These are phyloP conservation scores for Populus tomentosa DNA, from an alignment of 441 rosid genomes.

Conservation along the genomic window DNA sequence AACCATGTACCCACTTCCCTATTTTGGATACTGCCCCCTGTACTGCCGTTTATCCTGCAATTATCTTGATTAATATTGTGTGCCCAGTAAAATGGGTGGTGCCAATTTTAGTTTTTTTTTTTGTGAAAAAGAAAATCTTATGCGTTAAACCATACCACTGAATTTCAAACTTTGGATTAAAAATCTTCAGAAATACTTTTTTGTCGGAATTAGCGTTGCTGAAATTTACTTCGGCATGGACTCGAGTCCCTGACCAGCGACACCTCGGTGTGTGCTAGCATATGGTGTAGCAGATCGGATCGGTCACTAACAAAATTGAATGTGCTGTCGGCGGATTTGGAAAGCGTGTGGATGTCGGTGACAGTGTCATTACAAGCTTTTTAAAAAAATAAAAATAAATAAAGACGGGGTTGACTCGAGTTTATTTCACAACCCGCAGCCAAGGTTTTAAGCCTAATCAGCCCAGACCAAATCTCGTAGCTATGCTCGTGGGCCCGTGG, in stretches of 20 bases:
- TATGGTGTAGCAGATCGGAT: background rate
- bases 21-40: background rate
- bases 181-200: too few relatives aligned
- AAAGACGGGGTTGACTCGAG: background rate
- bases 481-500: background rate
- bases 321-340: background rate
- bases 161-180: background rate
- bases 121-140: background rate
- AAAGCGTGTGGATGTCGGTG: background rate
- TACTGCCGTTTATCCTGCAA: background rate
- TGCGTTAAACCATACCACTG: background rate
- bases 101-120: background rate
- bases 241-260: background rate
- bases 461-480: background rate
- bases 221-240: background rate
- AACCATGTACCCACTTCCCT: background rate
- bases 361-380: background rate
- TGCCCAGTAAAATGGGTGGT: background rate
- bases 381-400: too few relatives aligned
- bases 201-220: background rate
- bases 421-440: background rate
- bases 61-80: background rate
- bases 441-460: background rate
- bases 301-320: background rate
- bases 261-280: background rate